These are phyloP conservation scores for Cyanodermella asteris DNA, from an alignment of 2,329 filamentous ascomycete genomes.

Conservation along the genomic window DNA sequence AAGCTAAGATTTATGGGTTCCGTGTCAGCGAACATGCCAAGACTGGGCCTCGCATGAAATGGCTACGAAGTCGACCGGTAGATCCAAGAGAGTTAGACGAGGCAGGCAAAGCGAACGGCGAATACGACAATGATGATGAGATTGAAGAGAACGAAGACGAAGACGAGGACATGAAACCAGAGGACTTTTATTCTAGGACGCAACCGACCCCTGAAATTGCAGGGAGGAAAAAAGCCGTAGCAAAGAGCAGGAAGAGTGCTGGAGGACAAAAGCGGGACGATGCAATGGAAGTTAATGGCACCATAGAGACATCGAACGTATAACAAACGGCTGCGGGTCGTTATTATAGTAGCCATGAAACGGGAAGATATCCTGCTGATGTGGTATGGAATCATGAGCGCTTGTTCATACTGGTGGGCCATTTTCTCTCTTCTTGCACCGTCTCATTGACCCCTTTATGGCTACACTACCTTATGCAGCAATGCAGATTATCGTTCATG, in stretches of 20 bases:
- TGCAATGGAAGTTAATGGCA: conserved; percentile 16
- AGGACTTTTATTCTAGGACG: no score
- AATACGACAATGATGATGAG: conserved; percentile 13
- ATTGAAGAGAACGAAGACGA: conserved; percentile 6
- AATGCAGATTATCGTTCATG: no score
- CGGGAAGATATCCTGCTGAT: no score
- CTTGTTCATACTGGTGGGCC: no score
- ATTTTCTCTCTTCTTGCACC: no score
- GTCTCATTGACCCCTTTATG: no score
- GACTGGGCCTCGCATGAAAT: conserved; percentile 88
- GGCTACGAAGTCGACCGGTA: conserved; percentile 66
- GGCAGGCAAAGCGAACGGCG: conserved; percentile 13
- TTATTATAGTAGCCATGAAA: no score
- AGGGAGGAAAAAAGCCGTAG: conserved; percentile 19
- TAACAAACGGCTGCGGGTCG: conserved; percentile 2
- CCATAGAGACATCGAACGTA: conserved; percentile 11
- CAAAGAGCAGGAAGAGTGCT: conserved; percentile 20
- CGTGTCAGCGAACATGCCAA: conserved; percentile 75
- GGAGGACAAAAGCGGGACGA: conserved; percentile 9
- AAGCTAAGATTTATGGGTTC: conserved; percentile 93
- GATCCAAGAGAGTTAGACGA: conserved; percentile 75
- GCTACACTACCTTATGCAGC: no score
- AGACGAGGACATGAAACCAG: conserved; percentile 12
- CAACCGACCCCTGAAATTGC: no score
- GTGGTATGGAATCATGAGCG: no score